Conservation (phyloP, 1,284 basidiomycete species). For the Volvariella volvacea region DNA sequence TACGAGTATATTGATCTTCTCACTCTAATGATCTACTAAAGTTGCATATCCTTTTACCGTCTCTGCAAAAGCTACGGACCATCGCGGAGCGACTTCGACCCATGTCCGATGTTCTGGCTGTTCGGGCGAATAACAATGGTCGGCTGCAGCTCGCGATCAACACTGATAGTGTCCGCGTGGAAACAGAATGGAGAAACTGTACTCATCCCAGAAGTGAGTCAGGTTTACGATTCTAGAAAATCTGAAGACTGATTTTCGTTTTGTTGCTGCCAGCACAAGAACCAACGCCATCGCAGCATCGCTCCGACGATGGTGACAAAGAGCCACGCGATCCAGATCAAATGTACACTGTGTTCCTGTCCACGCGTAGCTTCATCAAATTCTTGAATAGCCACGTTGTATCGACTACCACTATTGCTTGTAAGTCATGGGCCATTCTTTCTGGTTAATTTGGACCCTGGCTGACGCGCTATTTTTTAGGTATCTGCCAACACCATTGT, state of each 20-base stretch:
- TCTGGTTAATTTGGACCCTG: not conserved
- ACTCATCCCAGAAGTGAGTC: conserved; percentile 61
- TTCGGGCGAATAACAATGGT: conserved; percentile 64
- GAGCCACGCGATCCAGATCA: conserved; percentile 35
- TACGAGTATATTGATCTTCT: conserved; percentile 1
- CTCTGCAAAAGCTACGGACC: conserved; percentile 70
- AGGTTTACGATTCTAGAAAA: not conserved
- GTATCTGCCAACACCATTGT: conserved; percentile 80
- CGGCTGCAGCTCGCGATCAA: conserved; percentile 62
- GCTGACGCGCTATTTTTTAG: conserved; percentile 40
- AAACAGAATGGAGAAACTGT: conserved; percentile 77
- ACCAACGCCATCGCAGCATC: conserved; percentile 1
- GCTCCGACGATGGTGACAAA: conserved; percentile 14
- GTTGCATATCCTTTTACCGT: conserved; percentile 81
- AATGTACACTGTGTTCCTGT: conserved; percentile 63
- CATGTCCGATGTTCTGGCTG: conserved; percentile 70
- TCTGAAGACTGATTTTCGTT: not conserved
- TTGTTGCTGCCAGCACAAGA: conserved; percentile 3
- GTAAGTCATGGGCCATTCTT: conserved; percentile 34
- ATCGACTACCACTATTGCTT: conserved; percentile 83
- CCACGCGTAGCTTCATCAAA: conserved; percentile 73
- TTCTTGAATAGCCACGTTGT: conserved; percentile 81
- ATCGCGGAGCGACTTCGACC: conserved; percentile 71
- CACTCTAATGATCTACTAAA: conserved; percentile 25
- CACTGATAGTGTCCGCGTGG: conserved; percentile 67